Conservation (phyloP, 306 rosid species). For the Crotalaria pallida region DNA sequence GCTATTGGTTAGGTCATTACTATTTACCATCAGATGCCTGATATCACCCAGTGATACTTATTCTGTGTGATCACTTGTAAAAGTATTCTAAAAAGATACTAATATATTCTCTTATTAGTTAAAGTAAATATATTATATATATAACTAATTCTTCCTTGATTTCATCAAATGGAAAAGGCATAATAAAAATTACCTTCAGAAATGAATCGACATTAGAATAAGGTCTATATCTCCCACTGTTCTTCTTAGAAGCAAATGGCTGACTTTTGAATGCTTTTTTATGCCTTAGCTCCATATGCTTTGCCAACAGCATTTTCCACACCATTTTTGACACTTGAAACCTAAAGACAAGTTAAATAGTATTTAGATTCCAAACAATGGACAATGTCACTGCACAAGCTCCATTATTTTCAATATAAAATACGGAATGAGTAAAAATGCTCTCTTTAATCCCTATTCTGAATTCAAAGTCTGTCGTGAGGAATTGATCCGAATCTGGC, state of each 20-base stretch:
- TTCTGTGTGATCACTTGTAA: neutral
- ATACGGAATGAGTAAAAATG: neutral
- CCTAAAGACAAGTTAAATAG: conserved; percentile 23
- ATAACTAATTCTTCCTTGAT: neutral
- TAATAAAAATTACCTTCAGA: conserved; percentile 35
- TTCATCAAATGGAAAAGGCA: neutral
- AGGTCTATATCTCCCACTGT: conserved; percentile 46
- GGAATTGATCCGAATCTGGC: neutral
- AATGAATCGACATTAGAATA: conserved; percentile 60
- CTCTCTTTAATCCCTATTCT: neutral
- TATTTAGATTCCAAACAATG: conserved; percentile 8
- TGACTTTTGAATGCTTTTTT: conserved; percentile 25
- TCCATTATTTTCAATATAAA: neutral
- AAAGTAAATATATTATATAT: neutral
- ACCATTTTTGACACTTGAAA: conserved; percentile 44
- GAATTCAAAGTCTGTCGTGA: neutral
- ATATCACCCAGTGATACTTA: neutral
- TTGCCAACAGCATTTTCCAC: conserved; percentile 41
- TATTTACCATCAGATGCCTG: neutral
- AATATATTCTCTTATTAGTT: neutral
- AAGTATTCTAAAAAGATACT: neutral
- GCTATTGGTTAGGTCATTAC: neutral
- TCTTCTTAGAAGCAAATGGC: conserved; percentile 38
- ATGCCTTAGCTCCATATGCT: conserved; percentile 35
- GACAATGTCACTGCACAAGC: neutral